phyloP scores from a whole-genome alignment of 371 early-diverging fungal genomes.

The Smittium culicis region DNA sequence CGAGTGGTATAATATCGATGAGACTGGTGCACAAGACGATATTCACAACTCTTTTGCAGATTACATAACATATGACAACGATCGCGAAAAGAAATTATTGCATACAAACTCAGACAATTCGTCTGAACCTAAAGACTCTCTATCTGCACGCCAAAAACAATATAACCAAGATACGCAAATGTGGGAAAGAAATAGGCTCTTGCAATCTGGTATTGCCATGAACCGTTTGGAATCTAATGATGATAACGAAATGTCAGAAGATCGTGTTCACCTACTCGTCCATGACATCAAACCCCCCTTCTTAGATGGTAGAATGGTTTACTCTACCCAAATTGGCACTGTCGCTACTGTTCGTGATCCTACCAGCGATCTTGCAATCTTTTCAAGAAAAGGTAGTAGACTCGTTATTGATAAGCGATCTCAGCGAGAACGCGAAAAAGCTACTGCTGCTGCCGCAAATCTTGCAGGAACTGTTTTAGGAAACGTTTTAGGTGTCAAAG shows the following conservation, averaged over 20 bases:
- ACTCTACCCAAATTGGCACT: slow-evolving; percentile 62
- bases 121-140: slow-evolving; percentile 14
- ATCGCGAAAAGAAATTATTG: slow-evolving; percentile 57
- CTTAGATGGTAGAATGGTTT: slow-evolving; percentile 76
- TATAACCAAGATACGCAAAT: slow-evolving; percentile 81
- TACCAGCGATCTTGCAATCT: slow-evolving; percentile 84
- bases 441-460: slow-evolving; percentile 56
- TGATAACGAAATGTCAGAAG: slow-evolving; percentile 68
- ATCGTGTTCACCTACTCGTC: slow-evolving; percentile 66
- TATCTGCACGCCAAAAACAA: slow-evolving; percentile 78
- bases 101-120: slow-evolving; percentile 16
- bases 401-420: slow-evolving; percentile 80
- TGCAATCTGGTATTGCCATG: slow-evolving; percentile 78
- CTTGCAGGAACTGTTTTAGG: slow-evolving; percentile 83
- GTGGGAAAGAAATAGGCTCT: slow-evolving; percentile 90
- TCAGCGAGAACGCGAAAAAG: slow-evolving; percentile 63
- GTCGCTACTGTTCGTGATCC: slow-evolving; percentile 81
- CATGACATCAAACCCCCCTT: slow-evolving; percentile 88
- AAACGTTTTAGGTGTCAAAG: slow-evolving; percentile 81
- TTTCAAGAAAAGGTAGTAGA: slow-evolving; percentile 77
- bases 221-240: slow-evolving; percentile 55
- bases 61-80: slow-evolving; percentile 51
- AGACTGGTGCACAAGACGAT: slow-evolving; percentile 42
- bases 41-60: slow-evolving; percentile 67
- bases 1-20: slow-evolving; percentile 92